Evolutionary conservation across 2,329 filamentous ascomycete species (phyloP).

Genomic region (Pseudogymnoascus sp.): DNA sequence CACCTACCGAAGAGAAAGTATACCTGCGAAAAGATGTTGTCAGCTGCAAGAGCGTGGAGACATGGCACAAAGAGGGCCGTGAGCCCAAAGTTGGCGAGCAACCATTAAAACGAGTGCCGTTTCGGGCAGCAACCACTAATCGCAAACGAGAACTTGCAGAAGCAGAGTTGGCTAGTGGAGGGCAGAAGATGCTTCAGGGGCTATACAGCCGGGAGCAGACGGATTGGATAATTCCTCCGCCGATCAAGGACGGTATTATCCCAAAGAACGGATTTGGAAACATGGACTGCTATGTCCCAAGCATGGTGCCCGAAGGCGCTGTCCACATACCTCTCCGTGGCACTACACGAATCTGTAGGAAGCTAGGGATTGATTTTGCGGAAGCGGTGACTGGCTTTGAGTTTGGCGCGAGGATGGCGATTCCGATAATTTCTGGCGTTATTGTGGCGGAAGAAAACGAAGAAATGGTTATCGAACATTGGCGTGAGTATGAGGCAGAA

Average conservation of each 20-base stretch:
- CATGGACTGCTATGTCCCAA: conserved; percentile 88
- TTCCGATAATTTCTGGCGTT: conserved; percentile 84
- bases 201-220: conserved; percentile 81
- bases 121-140: conserved; percentile 82
- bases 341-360: conserved; percentile 71
- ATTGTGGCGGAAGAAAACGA: conserved; percentile 79
- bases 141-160: conserved; percentile 85
- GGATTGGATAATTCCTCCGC: conserved; percentile 87
- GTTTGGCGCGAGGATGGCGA: conserved; percentile 88
- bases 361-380: conserved; percentile 77
- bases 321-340: conserved; percentile 75
- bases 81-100: conserved; percentile 61
- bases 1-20: conserved; percentile 70
- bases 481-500: conserved; percentile 70
- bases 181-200: conserved; percentile 78
- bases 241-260: conserved; percentile 76
- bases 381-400: conserved; percentile 96
- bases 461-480: conserved; percentile 65
- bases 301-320: conserved; percentile 83
- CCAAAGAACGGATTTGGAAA: conserved; percentile 95
- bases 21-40: conserved; percentile 73
- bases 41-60: conserved; percentile 82
- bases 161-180: conserved; percentile 62
- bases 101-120: conserved; percentile 79
- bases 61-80: conserved; percentile 95